These are phyloP conservation scores for Acanthamoeba sp. DNA, from an alignment of 208 protist genomes.

Conservation along the genomic window DNA sequence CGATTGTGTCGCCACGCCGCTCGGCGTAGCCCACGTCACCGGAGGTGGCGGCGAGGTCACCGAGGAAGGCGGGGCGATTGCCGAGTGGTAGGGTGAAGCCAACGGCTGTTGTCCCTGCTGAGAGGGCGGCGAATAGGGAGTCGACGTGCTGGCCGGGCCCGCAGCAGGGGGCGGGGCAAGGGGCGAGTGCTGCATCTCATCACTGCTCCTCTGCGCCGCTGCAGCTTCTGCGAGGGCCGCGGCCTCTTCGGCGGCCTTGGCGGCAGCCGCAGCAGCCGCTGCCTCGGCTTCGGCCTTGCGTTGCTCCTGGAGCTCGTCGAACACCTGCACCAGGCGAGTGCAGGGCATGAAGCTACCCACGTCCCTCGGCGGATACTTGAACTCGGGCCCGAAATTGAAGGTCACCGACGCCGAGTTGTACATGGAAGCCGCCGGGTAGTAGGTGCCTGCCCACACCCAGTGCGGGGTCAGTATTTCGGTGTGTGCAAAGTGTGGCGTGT, in stretches of 20 bases:
- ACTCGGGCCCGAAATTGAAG: constrained; percentile 84
- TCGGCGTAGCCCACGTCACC: too few species aligned
- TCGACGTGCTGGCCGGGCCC: neutral
- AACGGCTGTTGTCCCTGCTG: neutral
- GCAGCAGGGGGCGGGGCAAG: too few species aligned
- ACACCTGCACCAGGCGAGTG: neutral
- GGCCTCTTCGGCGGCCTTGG: neutral
- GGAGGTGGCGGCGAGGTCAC: neutral
- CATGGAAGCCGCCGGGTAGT: constrained; percentile 80
- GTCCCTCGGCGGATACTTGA: constrained; percentile 76
- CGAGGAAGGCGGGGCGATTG: neutral
- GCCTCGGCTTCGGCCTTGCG: constrained; percentile 14
- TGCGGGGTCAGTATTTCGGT: too few species aligned
- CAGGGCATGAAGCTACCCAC: constrained; percentile 23
- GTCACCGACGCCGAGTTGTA: constrained; percentile 79
- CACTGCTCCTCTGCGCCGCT: neutral
- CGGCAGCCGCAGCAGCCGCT: neutral
- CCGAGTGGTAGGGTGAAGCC: neutral
- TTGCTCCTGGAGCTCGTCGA: neutral
- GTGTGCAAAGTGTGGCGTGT: too few species aligned
- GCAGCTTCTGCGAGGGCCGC: neutral
- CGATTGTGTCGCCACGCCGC: too few species aligned
- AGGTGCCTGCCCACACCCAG: constrained; percentile 59
- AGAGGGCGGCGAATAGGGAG: neutral
- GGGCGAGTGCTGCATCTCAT: neutral